phyloP scores from a whole-genome alignment of 169 alveolate species.

The Plasmodium inui region DNA sequence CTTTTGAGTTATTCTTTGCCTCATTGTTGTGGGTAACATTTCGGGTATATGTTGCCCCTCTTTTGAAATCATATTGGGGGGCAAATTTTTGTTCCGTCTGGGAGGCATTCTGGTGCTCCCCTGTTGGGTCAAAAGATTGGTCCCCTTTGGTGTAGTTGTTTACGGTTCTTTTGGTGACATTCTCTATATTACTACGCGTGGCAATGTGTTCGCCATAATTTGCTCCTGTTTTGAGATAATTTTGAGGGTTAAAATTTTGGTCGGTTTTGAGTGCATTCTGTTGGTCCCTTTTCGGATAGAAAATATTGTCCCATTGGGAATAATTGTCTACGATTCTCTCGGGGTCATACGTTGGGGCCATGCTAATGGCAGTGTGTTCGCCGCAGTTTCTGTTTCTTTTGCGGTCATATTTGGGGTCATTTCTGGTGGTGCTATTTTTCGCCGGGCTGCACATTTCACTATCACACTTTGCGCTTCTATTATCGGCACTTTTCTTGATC shows the following conservation, averaged over 20 bases:
- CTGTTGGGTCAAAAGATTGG: too few relatives aligned
- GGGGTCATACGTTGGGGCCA: not conserved
- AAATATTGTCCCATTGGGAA: not conserved
- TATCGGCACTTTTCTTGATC: constrained; percentile 6
- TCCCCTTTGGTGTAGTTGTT: too few relatives aligned
- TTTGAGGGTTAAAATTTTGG: not conserved
- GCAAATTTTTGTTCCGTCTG: too few relatives aligned
- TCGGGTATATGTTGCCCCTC: too few relatives aligned
- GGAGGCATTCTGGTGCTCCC: too few relatives aligned
- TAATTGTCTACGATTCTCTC: not conserved
- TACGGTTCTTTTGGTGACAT: not conserved
- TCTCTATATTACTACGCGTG: not conserved
- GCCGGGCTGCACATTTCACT: not conserved
- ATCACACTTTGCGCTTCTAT: constrained; percentile 13
- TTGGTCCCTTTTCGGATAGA: not conserved
- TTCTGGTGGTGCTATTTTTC: not conserved
- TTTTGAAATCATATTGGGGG: too few relatives aligned
- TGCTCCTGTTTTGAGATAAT: not conserved
- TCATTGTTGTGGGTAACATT: too few relatives aligned
- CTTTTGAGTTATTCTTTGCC: too few relatives aligned
- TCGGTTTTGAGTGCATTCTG: not conserved
- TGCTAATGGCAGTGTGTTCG: not conserved
- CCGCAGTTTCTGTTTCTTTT: too few relatives aligned
- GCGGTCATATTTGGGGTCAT: not conserved
- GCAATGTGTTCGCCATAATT: not conserved